A percentile compares a stretch with the other conserved stretches of the same genome.
phyloP scores from a whole-genome alignment of 768 basidiomycete genomes.

The Psilocybe azurescens region DNA sequence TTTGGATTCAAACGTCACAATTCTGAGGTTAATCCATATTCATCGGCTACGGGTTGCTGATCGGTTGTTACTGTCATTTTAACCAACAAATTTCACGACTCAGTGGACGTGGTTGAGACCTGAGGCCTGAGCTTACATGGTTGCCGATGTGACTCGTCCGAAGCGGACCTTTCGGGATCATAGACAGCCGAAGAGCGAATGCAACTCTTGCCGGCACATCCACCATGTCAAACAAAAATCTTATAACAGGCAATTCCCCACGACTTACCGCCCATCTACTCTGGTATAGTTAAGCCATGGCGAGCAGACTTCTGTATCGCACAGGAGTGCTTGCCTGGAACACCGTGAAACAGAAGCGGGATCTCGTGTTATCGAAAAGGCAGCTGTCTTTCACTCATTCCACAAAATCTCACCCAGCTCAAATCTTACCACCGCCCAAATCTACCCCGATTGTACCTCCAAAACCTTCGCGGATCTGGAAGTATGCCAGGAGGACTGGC shows the following conservation, averaged over 20 bases:
- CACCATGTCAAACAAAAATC: conserved; percentile 16
- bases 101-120: too few relatives aligned
- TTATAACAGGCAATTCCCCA: conserved; percentile 26
- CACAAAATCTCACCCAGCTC: neutral
- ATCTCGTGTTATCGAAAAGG: neutral
- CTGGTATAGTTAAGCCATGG: neutral
- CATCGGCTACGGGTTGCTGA: too few relatives aligned
- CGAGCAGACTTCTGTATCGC: neutral
- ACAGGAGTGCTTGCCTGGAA: neutral
- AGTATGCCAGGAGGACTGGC: conserved; percentile 31
- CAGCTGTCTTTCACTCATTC: neutral
- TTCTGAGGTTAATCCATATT: too few relatives aligned
- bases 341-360: neutral
- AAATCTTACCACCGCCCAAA: neutral
- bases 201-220: conserved; percentile 15
- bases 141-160: neutral
- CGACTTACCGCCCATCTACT: conserved; percentile 16
- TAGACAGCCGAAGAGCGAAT: neutral
- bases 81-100: too few relatives aligned
- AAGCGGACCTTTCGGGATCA: neutral
- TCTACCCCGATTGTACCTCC: conserved; percentile 13
- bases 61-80: too few relatives aligned
- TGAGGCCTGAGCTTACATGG: too few relatives aligned
- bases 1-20: too few relatives aligned
- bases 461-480: neutral